Conservation (phyloP, 768 basidiomycete genomes). For the Leccinum subgranulosum region DNA sequence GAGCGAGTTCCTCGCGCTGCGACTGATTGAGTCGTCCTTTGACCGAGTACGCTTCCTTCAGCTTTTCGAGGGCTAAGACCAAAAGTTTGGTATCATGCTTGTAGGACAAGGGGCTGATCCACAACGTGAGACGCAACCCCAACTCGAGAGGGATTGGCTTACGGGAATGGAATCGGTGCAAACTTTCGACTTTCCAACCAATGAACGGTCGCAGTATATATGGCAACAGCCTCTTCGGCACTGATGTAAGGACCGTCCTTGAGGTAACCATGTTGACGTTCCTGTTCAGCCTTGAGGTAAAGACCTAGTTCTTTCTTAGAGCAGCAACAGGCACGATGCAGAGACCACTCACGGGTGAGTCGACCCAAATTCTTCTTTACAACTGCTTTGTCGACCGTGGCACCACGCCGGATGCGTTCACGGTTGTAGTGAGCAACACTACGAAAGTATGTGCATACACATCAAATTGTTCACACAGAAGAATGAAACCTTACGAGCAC, state of each 20-base stretch:
- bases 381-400: conserved; percentile 97
- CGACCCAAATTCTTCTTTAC: conserved; percentile 99
- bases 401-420: conserved; percentile 94
- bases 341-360: conserved; percentile 69
- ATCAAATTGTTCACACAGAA: neutral
- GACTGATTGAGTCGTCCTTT: conserved; percentile 98
- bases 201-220: conserved; percentile 97
- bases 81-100: conserved; percentile 99
- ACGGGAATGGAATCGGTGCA: conserved; percentile 98
- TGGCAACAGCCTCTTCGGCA: conserved; percentile 97
- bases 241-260: conserved; percentile 99
- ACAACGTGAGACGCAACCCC: conserved; percentile 1
- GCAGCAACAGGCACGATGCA: neutral
- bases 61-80: conserved; percentile 93
- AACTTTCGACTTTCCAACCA: conserved; percentile 99
- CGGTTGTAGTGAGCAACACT: conserved; percentile 97
- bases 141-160: conserved; percentile 24
- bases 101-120: conserved; percentile 81
- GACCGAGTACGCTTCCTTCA: conserved; percentile 98
- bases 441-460: neutral
- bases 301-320: conserved; percentile 47
- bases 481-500: conserved; percentile 63
- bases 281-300: conserved; percentile 98
- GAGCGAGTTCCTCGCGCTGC: conserved; percentile 94
- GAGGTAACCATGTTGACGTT: conserved; percentile 96